These are phyloP conservation scores for Gardenia jasminoides DNA, from an alignment of 257 asterid genomes.

Conservation along the genomic window DNA sequence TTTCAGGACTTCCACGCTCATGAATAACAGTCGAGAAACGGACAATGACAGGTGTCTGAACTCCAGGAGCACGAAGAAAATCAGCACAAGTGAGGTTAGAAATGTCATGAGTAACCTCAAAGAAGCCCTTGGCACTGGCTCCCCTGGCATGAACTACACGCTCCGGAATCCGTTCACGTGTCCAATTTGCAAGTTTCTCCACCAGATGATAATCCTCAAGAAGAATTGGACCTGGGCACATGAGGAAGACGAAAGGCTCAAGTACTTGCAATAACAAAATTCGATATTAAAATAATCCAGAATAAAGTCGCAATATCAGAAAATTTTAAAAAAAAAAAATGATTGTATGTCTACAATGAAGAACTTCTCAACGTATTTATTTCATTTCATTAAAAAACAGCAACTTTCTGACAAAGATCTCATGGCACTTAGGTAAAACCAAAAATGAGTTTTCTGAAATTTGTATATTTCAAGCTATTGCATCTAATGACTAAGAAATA, in stretches of 20 bases:
- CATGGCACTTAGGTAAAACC: neutral
- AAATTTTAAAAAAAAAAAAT: neutral
- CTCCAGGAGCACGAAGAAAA: slow-evolving; percentile 97
- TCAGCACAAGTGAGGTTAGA: slow-evolving; percentile 90
- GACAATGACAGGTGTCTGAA: slow-evolving; percentile 85
- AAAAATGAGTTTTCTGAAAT: no score
- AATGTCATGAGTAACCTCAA: slow-evolving; percentile 92
- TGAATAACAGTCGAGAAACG: slow-evolving; percentile 96
- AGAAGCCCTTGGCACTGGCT: slow-evolving; percentile 98
- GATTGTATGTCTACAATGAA: neutral
- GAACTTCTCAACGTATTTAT: neutral
- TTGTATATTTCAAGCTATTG: neutral
- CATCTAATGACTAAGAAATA: neutral
- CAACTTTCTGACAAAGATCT: neutral
- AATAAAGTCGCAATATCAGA: neutral
- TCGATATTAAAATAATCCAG: neutral
- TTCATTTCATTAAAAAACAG: neutral
- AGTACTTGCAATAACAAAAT: neutral
- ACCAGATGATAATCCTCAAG: slow-evolving; percentile 93
- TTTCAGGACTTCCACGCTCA: slow-evolving; percentile 98
- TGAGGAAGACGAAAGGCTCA: neutral
- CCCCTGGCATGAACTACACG: slow-evolving; percentile 99
- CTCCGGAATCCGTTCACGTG: slow-evolving; percentile 93
- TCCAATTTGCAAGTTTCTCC: slow-evolving; percentile 85
- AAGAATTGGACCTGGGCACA: slow-evolving; percentile 69